Evolutionary conservation across 257 asterid genomes (phyloP).

Genomic region (Plantago ovata): DNA sequence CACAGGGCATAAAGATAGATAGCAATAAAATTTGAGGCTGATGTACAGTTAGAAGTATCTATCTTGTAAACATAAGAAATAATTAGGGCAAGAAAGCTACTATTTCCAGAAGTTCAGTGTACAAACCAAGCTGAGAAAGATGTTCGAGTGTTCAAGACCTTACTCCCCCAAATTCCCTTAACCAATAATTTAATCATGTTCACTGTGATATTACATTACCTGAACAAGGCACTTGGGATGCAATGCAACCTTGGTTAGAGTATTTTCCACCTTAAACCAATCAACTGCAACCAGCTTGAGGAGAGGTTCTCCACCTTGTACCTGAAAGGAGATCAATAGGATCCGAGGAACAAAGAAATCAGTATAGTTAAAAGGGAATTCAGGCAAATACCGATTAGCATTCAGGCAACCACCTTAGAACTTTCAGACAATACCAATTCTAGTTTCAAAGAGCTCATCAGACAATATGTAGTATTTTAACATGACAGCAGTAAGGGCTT

Average conservation of each 20-base stretch:
- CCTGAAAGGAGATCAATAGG: conserved; percentile 38
- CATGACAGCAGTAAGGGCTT: too few relatives aligned
- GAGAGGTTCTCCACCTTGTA: conserved; percentile 91
- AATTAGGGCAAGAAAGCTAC: conserved; percentile 4
- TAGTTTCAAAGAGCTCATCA: too few relatives aligned
- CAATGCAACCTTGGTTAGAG: conserved; percentile 61
- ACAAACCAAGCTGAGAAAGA: conserved; percentile 9
- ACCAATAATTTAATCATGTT: background rate
- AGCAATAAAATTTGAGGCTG: background rate
- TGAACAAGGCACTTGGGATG: conserved; percentile 83
- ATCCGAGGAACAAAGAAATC: background rate
- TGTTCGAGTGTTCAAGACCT: background rate
- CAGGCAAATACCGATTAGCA: too few relatives aligned
- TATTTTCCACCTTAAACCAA: conserved; percentile 85
- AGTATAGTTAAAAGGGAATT: too few relatives aligned
- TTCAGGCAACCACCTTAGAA: too few relatives aligned
- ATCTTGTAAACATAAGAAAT: conserved; percentile 2
- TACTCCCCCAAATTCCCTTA: background rate
- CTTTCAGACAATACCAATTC: too few relatives aligned
- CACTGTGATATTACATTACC: conserved; percentile 39
- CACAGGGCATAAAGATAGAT: background rate
- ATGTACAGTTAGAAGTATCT: background rate
- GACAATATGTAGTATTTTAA: too few relatives aligned
- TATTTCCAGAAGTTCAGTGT: conserved; percentile 7
- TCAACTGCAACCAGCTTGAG: conserved; percentile 94